These are phyloP conservation scores for Paecilomyces niveus DNA, from an alignment of 2,329 filamentous ascomycete genomes.

Conservation along the genomic window DNA sequence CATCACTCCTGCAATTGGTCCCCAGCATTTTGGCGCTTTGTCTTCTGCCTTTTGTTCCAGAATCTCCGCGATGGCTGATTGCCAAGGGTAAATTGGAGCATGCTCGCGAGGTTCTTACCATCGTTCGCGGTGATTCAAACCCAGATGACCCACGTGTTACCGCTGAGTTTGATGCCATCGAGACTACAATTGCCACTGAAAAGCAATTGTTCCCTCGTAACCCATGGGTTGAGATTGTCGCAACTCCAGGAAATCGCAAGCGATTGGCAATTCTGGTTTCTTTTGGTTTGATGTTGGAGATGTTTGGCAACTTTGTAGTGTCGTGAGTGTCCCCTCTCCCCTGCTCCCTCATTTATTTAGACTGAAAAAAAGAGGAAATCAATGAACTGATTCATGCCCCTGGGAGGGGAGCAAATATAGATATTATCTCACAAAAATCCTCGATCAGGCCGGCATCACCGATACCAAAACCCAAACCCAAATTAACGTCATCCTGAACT, in stretches of 20 bases:
- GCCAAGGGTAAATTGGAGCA: neutral
- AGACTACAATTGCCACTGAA: neutral
- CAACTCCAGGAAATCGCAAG: conserved; percentile 58
- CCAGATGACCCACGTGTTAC: neutral
- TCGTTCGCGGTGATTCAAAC: neutral
- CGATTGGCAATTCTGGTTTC: conserved; percentile 56
- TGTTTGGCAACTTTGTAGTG: conserved; percentile 25
- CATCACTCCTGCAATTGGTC: neutral
- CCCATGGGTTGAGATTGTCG: conserved; percentile 54
- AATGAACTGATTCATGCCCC: too few species aligned
- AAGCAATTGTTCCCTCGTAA: conserved; percentile 40
- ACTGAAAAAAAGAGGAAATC: too few species aligned
- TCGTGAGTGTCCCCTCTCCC: conserved; percentile 4
- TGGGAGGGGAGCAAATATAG: neutral
- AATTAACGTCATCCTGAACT: conserved; percentile 6
- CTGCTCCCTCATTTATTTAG: too few species aligned
- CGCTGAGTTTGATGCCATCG: neutral
- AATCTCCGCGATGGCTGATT: neutral
- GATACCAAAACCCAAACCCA: conserved; percentile 13
- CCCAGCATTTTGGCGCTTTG: neutral
- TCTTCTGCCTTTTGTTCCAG: neutral
- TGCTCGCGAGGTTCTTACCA: neutral
- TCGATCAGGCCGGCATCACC: conserved; percentile 23
- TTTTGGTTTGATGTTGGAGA: conserved; percentile 49
- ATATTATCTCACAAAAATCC: conserved; percentile 23